A percentile compares a stretch with the other conserved stretches of the same genome.
phyloP scores from a whole-genome alignment of 352 stramenopile genomes.

The Thalassiosira livingstoniorum region DNA sequence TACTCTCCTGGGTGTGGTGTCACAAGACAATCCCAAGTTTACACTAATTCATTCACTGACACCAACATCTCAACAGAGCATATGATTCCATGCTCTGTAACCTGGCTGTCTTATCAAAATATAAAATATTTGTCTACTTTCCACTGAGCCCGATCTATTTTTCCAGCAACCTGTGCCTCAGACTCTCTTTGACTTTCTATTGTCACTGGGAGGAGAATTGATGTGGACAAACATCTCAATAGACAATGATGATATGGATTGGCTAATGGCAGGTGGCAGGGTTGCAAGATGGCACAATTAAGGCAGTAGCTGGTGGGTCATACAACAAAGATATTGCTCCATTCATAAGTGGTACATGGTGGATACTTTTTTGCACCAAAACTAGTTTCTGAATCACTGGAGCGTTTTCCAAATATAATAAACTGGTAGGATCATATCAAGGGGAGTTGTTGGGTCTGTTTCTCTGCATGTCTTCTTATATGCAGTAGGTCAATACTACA shows the following conservation, averaged over 20 bases:
- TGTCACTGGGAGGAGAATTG: background rate
- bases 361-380: slow-evolving; percentile 5
- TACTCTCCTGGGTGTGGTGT: background rate
- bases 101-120: background rate
- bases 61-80: background rate
- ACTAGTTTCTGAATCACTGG: background rate
- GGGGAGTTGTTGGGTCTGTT: slow-evolving; percentile 13
- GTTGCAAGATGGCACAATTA: slow-evolving; percentile 4
- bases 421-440: background rate
- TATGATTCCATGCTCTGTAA: background rate
- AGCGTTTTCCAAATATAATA: background rate
- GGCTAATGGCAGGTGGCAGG: slow-evolving; percentile 6
- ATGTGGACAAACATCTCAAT: background rate
- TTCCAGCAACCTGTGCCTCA: background rate
- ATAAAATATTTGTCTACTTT: background rate
- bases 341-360: slow-evolving; percentile 10
- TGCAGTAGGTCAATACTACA: background rate
- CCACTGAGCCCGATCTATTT: background rate
- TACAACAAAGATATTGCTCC: slow-evolving; percentile 3
- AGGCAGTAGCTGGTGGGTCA: slow-evolving; percentile 23
- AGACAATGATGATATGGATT: background rate
- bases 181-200: background rate
- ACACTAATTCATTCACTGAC: too few relatives aligned
- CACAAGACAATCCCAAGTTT: background rate
- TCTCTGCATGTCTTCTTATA: background rate